Evolutionary conservation across 1,139 yeast genomes (phyloP).

Genomic region (Geotrichum europaeum): DNA sequence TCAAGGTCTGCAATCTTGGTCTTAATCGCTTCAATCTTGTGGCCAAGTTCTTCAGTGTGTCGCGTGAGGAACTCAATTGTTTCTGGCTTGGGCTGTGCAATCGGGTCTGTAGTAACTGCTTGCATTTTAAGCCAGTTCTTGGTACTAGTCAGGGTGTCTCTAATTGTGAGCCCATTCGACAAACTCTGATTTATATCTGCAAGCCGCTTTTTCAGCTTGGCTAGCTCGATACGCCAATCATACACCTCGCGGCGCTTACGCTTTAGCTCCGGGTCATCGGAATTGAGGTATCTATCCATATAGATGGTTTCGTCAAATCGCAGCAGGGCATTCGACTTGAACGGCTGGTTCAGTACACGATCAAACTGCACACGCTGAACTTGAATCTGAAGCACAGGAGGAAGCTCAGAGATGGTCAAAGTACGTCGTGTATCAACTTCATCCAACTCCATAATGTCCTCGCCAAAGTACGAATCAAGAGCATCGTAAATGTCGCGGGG

Average conservation of each 20-base stretch:
- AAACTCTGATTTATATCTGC: slow-evolving; percentile 31
- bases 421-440: slow-evolving; percentile 70
- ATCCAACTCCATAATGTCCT: slow-evolving; percentile 53
- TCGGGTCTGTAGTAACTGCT: slow-evolving; percentile 14
- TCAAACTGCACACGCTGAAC: slow-evolving; percentile 92
- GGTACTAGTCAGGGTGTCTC: slow-evolving; percentile 43
- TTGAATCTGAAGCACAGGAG: slow-evolving; percentile 81
- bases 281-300: slow-evolving; percentile 81
- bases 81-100: slow-evolving; percentile 16
- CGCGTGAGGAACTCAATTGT: slow-evolving; percentile 31
- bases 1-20: slow-evolving; percentile 42
- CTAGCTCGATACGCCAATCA: slow-evolving; percentile 56
- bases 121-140: slow-evolving; percentile 46
- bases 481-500: slow-evolving; percentile 92
- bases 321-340: slow-evolving; percentile 75
- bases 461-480: slow-evolving; percentile 76
- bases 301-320: slow-evolving; percentile 73
- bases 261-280: slow-evolving; percentile 51
- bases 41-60: slow-evolving; percentile 21
- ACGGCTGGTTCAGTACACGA: slow-evolving; percentile 62
- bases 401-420: slow-evolving; percentile 63
- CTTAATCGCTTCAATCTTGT: slow-evolving; percentile 18
- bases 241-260: slow-evolving; percentile 53
- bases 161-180: slow-evolving; percentile 25
- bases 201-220: slow-evolving; percentile 41